Base-by-base conservation (phyloP, 1,139 yeast species). In the Suhomyces chickasaworum region DNA sequence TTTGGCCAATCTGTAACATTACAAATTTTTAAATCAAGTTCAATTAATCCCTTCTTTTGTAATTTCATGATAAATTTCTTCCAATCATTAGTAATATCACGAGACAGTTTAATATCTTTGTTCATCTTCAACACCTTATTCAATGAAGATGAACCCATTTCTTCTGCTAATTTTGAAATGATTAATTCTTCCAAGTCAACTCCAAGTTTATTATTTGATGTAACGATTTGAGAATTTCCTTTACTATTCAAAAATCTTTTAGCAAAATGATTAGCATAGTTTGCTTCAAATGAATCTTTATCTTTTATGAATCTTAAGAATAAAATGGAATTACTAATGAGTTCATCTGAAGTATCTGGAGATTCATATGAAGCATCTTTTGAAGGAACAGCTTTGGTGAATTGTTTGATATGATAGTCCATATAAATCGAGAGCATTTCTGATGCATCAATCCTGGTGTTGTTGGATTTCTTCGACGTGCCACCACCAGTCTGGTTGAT, bases 101-200 rank as follows among this genome's bases (percentile, higher is more conserved):
- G 73, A 0, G 95, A 86, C 50, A 79, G 72, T 52, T 80, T 80
- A 53, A 91, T 83, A 61, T 93, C 98, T 55, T 82, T 80, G 57
- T 90, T 83, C 99, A 93, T 93, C 43, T 89, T 90, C 59, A 89
- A 93, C 37, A 91, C 76, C 57, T 86, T 87, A 3, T 87, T 80
- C 2, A 96, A 83, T 46, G 89, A 87, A 0, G 91, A 78, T 2
- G 89, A 76, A 0, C 97, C 97, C 58, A 87, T 77, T 59, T 89
- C 96, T 57, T 83, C 84, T 53, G 86, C 81, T 42, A 91, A 71
- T 59, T 81, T 84, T 1, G 86, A 76, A 30, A 93, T 80, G 63
- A 90, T 74, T 46, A 77, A 68, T 56, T 83, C 83, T 62, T 91
- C 98, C 8, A 85, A 68, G 49, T 88, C 95, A 4, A 75, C 66